A percentile compares a stretch with the other conserved stretches of the same genome.
Evolutionary conservation across 768 basidiomycete genomes (phyloP).

Genomic region (Tephrocybe sp.): DNA sequence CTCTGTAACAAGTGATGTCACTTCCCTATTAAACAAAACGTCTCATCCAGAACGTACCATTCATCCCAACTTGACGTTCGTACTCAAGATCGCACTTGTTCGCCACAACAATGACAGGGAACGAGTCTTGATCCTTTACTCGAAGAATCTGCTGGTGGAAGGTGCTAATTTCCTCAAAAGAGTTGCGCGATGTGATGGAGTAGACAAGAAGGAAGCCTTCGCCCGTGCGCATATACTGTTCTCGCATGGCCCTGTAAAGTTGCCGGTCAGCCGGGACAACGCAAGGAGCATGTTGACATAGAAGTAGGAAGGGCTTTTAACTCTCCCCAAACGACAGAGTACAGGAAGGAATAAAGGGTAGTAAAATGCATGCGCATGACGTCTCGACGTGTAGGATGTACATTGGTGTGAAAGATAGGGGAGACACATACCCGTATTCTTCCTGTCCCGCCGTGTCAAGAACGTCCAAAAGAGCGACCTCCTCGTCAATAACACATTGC

Average conservation of each 20-base stretch:
- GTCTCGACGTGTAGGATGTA: background rate
- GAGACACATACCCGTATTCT: constrained; percentile 82
- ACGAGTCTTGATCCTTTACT: constrained; percentile 94
- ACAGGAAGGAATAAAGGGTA: background rate
- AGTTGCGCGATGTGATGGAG: constrained; percentile 96
- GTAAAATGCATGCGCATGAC: background rate
- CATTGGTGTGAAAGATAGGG: constrained; percentile 8
- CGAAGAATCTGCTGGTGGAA: constrained; percentile 97
- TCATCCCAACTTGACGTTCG: constrained; percentile 94
- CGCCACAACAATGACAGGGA: constrained; percentile 96
- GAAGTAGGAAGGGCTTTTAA: background rate
- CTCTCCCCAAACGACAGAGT: background rate
- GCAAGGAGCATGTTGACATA: background rate
- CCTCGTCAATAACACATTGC: constrained; percentile 97
- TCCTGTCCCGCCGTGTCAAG: constrained; percentile 98
- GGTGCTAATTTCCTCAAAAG: constrained; percentile 94
- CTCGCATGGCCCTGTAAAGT: constrained; percentile 84
- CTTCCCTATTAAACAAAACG: background rate
- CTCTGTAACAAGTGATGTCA: constrained; percentile 53
- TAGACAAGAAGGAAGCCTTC: constrained; percentile 98
- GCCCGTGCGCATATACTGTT: constrained; percentile 98
- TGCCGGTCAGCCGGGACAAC: constrained; percentile 5
- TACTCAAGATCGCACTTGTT: constrained; percentile 97
- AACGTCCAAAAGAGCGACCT: constrained; percentile 95
- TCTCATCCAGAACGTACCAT: constrained; percentile 51